Conservation (phyloP, 345 rosid species). For the Gossypium stocksii region DNA sequence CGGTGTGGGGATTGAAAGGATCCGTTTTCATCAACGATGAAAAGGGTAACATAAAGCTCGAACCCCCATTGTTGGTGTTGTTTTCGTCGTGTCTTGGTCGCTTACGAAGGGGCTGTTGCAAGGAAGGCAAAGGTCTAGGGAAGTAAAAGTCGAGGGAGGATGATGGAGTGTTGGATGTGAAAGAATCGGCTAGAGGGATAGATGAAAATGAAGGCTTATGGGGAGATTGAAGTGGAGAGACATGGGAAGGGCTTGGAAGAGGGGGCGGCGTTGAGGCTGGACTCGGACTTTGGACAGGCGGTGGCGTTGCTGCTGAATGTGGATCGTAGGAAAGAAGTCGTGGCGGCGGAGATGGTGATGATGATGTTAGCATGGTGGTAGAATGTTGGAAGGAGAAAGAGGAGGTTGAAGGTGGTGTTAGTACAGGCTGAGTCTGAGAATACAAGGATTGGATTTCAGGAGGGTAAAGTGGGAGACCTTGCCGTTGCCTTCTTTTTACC, state of each 20-base stretch:
- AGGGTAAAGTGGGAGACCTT: constrained; percentile 61
- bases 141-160: constrained; percentile 21
- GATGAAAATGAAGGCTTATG: constrained; percentile 29
- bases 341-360: background rate
- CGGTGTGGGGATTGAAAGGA: constrained; percentile 23
- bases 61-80: too few species aligned
- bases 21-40: constrained; percentile 26
- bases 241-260: constrained; percentile 27
- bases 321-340: background rate
- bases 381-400: constrained; percentile 31
- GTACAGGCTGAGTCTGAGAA: constrained; percentile 29
- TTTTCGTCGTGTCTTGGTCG: constrained; percentile 16
- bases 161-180: background rate
- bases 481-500: constrained; percentile 57
- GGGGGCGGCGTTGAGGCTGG: constrained; percentile 22
- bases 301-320: background rate
- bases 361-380: background rate
- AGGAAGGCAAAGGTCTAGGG: constrained; percentile 44
- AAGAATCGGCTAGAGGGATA: constrained; percentile 39
- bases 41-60: constrained; percentile 29
- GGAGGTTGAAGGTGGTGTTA: constrained; percentile 11
- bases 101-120: constrained; percentile 38
- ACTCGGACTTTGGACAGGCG: background rate
- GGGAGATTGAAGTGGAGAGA: constrained; percentile 33
- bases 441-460: constrained; percentile 39